Conservation (phyloP, 2,329 filamentous ascomycete species). For the Colletotrichum sp. region DNA sequence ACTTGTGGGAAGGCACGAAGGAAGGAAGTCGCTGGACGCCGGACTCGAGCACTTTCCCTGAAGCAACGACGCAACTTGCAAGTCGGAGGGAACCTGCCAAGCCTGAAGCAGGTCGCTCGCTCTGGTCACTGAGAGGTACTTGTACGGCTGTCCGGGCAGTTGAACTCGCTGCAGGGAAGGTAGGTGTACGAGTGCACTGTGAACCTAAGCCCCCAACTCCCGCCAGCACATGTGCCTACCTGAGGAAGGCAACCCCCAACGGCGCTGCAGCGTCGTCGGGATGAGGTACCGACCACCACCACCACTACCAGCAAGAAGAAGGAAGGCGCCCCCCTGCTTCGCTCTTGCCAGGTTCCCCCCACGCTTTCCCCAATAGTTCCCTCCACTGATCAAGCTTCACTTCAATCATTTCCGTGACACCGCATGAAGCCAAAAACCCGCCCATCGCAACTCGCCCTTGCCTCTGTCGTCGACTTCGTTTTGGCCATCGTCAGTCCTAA, state of each 20-base stretch:
- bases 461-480: not conserved
- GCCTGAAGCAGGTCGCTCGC: not conserved
- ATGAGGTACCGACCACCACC: not conserved
- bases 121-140: not conserved
- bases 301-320: not conserved
- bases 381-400: constrained; percentile 18
- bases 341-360: constrained; percentile 9
- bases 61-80: not conserved
- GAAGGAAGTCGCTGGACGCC: not conserved
- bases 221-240: not conserved
- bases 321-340: not conserved
- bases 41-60: not conserved
- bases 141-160: not conserved
- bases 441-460: not conserved
- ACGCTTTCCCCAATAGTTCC: constrained; percentile 7
- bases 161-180: not conserved
- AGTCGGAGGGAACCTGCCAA: constrained; percentile 13
- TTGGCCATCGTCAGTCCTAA: not conserved
- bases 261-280: not conserved
- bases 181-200: not conserved
- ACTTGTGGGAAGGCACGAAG: not conserved
- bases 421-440: constrained; percentile 1
- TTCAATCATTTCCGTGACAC: constrained; percentile 14
- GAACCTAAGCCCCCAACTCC: not conserved
- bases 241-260: not conserved